A percentile compares a stretch with the other conserved stretches of the same genome.
These are phyloP conservation scores for Neofusicoccum kwambonambiense DNA, from an alignment of 2,329 filamentous ascomycete species.

Conservation along the genomic window DNA sequence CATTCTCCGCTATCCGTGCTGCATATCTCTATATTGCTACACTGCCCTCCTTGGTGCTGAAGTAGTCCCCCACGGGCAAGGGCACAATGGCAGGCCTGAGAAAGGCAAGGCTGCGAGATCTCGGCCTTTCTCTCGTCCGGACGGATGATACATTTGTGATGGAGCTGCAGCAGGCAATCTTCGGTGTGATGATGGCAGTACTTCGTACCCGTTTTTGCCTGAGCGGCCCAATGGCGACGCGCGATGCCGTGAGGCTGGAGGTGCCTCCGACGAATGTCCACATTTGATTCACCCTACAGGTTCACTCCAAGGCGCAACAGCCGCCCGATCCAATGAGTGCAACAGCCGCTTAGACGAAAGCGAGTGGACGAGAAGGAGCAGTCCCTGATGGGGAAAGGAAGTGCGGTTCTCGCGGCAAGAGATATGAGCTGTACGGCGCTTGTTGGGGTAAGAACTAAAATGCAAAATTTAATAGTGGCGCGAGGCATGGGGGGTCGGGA, in stretches of 20 bases:
- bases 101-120: background rate
- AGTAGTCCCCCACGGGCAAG: background rate
- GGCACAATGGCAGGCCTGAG: background rate
- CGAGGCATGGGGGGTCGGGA: background rate
- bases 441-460: background rate
- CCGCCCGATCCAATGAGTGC: background rate
- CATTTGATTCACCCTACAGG: constrained; percentile 3
- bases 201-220: background rate
- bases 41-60: background rate
- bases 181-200: background rate
- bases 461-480: background rate
- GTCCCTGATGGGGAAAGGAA: background rate
- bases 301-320: background rate
- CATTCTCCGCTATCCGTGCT: background rate
- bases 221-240: background rate
- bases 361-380: background rate
- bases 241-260: constrained; percentile 11
- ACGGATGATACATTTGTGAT: background rate
- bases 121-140: background rate
- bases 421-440: background rate
- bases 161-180: background rate
- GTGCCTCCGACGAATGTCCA: background rate
- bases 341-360: background rate
- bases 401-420: background rate
- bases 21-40: background rate